Evolutionary conservation across 306 rosid genomes (phyloP).

Genomic region (Trifolium fragiferum): DNA sequence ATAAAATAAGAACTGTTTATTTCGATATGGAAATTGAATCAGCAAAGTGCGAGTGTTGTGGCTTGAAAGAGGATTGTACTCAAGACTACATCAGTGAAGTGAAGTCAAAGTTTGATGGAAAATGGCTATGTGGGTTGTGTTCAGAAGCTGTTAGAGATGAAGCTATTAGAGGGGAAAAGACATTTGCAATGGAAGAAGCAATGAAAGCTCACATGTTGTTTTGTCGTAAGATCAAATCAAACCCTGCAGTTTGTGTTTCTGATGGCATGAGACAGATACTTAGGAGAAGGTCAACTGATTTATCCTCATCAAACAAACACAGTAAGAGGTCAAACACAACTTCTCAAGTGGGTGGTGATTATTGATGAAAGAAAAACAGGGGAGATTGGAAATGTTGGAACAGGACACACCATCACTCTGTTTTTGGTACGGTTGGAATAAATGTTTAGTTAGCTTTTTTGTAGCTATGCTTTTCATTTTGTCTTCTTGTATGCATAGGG

Average conservation of each 20-base stretch:
- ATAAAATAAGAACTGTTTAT: neutral
- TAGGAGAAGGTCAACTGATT: conserved; percentile 67
- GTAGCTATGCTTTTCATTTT: conserved; percentile 37
- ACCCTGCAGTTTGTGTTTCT: conserved; percentile 78
- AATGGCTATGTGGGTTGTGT: conserved; percentile 96
- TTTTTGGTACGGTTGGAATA: neutral
- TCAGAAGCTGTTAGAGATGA: conserved; percentile 93
- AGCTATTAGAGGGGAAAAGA: conserved; percentile 59
- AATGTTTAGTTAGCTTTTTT: conserved; percentile 20
- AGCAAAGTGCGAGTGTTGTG: conserved; percentile 83
- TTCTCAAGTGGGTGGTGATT: neutral
- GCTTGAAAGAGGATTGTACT: conserved; percentile 88
- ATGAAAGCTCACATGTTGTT: conserved; percentile 92
- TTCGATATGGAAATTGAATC: neutral
- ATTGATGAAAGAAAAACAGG: conserved; percentile 36
- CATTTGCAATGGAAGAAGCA: conserved; percentile 71
- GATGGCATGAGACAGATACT: conserved; percentile 95
- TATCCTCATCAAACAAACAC: conserved; percentile 62
- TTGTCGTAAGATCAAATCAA: conserved; percentile 76
- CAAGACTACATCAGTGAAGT: conserved; percentile 71
- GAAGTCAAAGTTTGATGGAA: conserved; percentile 74
- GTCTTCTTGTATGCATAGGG: conserved; percentile 59
- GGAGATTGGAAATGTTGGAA: conserved; percentile 1
- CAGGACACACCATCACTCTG: conserved; percentile 15
- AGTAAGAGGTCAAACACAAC: neutral